Evolutionary conservation across 2,329 filamentous ascomycete species (phyloP), one percentile per base, ranked within the genome.

Genomic region (Scedosporium boydii): DNA sequence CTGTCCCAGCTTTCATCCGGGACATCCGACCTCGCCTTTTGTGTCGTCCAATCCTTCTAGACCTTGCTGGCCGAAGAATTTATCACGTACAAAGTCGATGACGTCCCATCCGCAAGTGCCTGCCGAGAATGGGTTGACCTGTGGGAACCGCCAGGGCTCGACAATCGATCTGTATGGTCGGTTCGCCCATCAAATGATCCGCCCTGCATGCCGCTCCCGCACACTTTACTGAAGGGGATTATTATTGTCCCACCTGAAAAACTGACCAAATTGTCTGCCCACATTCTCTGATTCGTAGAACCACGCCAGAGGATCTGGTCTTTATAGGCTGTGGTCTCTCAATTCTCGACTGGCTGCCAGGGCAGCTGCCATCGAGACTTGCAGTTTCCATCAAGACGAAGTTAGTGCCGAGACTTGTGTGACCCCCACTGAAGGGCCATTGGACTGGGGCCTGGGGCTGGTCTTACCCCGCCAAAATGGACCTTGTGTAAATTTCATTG

Each of bases 141-240:
- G 55, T 61, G 26, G 23, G 21, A 61, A 34, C 38, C 59, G 29
- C 56, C 59, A 56, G 59, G 42, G 59, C 34, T 29, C 16, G 14
- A 2, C 46, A 18, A 18, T 51, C 46, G 46, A 18, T 29, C 29
- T 38, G 48, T 18, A 41, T 56, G 55, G 55, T 53, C 26, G n/a
- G 27, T n/a, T 27, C 42, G 14, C 21, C n/a, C 44, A 38, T 51
- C 42, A 51, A 59, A 59, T 59, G 58, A 60, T 29, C 44, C 34
- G 44, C 59, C 59, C 59, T 60, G 59, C 59, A 60, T 60, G 59
- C 44, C 59, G 42, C 44, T 34, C 27, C 41, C 59, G 18, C 51
- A 55, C 51, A 27, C 21, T 55, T 55, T 23, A 6, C 12, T 14
- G 23, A 29, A 27, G 23, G 51, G 51, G 18, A 27, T 14, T 27